Evolutionary conservation across 768 basidiomycete species (phyloP).

Genomic region (Calocybe indica): DNA sequence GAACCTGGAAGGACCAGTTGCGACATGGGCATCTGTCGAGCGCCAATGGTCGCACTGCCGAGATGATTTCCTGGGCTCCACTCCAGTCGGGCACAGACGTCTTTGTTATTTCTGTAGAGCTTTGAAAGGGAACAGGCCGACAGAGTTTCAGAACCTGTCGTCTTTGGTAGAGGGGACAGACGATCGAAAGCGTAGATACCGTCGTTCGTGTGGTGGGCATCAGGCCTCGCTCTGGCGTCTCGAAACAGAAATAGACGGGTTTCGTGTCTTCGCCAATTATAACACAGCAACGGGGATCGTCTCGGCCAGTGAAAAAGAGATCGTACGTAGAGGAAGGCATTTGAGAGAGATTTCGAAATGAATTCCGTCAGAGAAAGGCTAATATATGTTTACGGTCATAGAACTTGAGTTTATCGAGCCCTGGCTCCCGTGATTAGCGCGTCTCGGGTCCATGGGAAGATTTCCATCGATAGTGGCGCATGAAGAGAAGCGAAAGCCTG

Average conservation of each 20-base stretch:
- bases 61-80: slow-evolving; percentile 50
- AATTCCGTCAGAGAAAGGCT: slow-evolving; percentile 18
- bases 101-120: slow-evolving; percentile 43
- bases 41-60: slow-evolving; percentile 50
- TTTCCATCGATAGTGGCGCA: slow-evolving; percentile 45
- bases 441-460: slow-evolving; percentile 44
- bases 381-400: slow-evolving; percentile 2
- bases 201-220: slow-evolving; percentile 41
- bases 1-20: slow-evolving; percentile 54
- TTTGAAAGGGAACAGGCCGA: slow-evolving; percentile 9
- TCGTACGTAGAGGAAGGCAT: slow-evolving; percentile 42
- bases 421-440: slow-evolving; percentile 47
- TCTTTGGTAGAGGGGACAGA: no score
- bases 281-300: slow-evolving; percentile 62
- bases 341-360: slow-evolving; percentile 13
- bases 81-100: slow-evolving; percentile 41
- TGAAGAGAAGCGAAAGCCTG: slow-evolving; percentile 18
- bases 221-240: slow-evolving; percentile 44
- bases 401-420: slow-evolving; percentile 27
- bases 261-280: slow-evolving; percentile 61
- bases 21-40: slow-evolving; percentile 53
- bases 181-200: slow-evolving; percentile 20
- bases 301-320: slow-evolving; percentile 65
- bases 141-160: slow-evolving; percentile 5
- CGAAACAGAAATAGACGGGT: slow-evolving; percentile 61